Evolutionary conservation across 176 grass and related monocot species (phyloP), one percentile per base, ranked within the genome.

Genomic region (Triticum aestivum): DNA sequence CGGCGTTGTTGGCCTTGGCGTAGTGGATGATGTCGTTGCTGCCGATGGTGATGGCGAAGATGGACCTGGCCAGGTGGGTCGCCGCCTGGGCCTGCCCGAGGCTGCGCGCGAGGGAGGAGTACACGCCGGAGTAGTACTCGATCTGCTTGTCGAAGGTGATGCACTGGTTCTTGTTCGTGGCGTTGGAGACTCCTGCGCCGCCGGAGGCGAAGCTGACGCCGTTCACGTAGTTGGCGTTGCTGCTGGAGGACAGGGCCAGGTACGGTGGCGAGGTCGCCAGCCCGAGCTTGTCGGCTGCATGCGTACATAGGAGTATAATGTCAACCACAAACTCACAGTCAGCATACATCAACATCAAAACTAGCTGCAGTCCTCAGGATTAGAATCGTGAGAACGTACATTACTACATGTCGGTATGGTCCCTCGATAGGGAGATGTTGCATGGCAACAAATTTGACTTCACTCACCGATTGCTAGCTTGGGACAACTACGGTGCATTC

Each of bases 1-100:
- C 35, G 45, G 68, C 69, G 0, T 86, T 45, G 82, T 30, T 83
- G 61, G 81, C 87, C 76, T 74, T 95, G 39, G 75, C 91, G 85
- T 98, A 98, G 76, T 89, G 83, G 65, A 94, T 79, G 23, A 98
- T 87, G 68, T 98, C 96, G 78, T 98, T 98, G 91, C 96, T 98
- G 73, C 96, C 93, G 73, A 98, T 92, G 49, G 94, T 85, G 80
- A 98, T 58, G 69, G 64, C 80, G 54, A 98, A 98, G 85, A 98
- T 75, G 71, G 96, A 98, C 34, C 78, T 94, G 23, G 89, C 73
- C 4, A 98, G 86, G 88, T 93, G 96, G 8, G 39, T 49, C 23
- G 87, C 56, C 2, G 88, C 90, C 78, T 77, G 67, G 9, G 44
- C 4, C 69, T 64, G 81, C 2, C 96, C 96, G 0, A 98, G 90